Percentiles rank a stretch among this genome's conserved stretches.
phyloP scores from a whole-genome alignment of 192 early-diverging fungal species.

The Backusella liffmaniae region DNA sequence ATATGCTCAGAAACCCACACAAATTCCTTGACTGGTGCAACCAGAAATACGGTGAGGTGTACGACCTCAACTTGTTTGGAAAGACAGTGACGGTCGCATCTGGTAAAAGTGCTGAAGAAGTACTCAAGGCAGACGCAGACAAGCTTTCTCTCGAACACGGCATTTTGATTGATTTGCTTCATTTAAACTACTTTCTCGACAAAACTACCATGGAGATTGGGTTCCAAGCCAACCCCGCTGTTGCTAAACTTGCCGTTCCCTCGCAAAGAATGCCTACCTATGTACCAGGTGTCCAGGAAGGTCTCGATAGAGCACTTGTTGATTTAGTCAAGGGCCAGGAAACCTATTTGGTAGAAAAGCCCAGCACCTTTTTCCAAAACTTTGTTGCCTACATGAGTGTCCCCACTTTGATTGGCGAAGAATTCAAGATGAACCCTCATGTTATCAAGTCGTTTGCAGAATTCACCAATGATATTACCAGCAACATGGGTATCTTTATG shows the following conservation, averaged over 20 bases:
- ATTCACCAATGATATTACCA: constrained; percentile 26
- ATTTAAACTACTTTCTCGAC: constrained; percentile 22
- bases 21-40: constrained; percentile 29
- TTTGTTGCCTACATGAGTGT: constrained; percentile 34
- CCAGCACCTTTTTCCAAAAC: constrained; percentile 10
- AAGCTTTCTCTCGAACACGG: constrained; percentile 26
- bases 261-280: constrained; percentile 7
- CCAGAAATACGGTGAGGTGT: constrained; percentile 25
- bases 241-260: constrained; percentile 8
- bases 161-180: constrained; percentile 17
- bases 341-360: background rate
- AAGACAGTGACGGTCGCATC: constrained; percentile 14
- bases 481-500: constrained; percentile 17
- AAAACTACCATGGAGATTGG: constrained; percentile 18
- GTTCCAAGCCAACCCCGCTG: constrained; percentile 18
- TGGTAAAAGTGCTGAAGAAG: constrained; percentile 21
- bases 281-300: constrained; percentile 10
- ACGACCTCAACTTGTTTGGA: constrained; percentile 20
- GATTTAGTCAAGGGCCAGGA: background rate
- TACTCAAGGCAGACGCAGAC: constrained; percentile 17
- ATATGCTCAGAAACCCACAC: constrained; percentile 1
- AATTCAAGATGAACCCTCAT: constrained; percentile 12
- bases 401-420: constrained; percentile 20
- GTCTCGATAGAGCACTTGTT: background rate
- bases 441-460: constrained; percentile 27